Base-by-base conservation (phyloP, 768 basidiomycete genomes). In the Tricholoma matsutake region DNA sequence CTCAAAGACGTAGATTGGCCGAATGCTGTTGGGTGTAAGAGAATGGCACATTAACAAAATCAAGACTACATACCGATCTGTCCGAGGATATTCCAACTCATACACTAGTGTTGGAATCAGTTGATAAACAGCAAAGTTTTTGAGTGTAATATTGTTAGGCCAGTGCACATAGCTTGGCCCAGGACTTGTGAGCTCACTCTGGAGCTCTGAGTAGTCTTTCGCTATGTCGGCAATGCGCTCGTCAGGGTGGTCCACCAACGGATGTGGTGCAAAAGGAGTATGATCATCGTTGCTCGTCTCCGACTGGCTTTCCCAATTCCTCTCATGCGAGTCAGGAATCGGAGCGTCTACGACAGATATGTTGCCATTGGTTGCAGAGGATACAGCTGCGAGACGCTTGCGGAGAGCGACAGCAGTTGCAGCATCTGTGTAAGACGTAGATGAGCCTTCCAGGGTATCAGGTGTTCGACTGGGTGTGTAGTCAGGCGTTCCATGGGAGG, bases 11-110 rank as follows among this genome's bases (percentile, higher is more conserved):
- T 95, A 95, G 8, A 92, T 68, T 1, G 93, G 92, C 3, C 93
- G 86, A 53, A 88, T 88, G 41, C 85, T 85, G 56, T 10, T 37
- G n/a, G 35, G 31, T 63, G 34, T 32, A n/a, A 32, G 8, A 11
- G 8, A 54, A 37, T 22, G 32, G 39, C 47, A 63, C 25, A 18
- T 57, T 14, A 39, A 22, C 35, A 22, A 5, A 18, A 53, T 31
- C 10, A 53, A 31, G 1, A 32, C 28, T 31, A 43, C 84, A 54
- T 68, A 92, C 92, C 81, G 77, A 32, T 91, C 86, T 9, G 96
- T 98, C 55, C 96, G 79, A 9, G 96, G 96, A 72, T 96, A 99
- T 74, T 98, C 96, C 34, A 98, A 79, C 72, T 98, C 95, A 69
- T 99, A 99, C 6, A 98, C 95, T 45, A 99, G 81, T 0, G 94